These are phyloP conservation scores for Rostrohypoxylon terebratum DNA, from an alignment of 495 filamentous ascomycete genomes.

Conservation along the genomic window DNA sequence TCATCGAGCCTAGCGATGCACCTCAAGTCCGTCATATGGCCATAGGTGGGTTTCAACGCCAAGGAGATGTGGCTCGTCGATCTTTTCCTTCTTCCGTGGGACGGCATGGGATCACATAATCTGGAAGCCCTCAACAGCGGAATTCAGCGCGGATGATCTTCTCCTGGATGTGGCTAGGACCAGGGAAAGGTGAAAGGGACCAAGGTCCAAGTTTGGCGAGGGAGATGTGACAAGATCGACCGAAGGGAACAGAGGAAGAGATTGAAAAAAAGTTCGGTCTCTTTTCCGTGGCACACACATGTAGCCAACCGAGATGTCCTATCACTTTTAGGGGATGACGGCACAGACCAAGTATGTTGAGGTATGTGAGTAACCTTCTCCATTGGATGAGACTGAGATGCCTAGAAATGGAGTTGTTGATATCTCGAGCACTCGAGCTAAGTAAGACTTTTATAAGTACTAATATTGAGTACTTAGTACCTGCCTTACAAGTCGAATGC, in stretches of 20 bases:
- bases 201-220: conserved; percentile 16
- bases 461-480: not conserved
- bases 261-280: conserved; percentile 14
- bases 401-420: not conserved
- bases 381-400: not conserved
- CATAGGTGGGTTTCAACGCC: conserved; percentile 31
- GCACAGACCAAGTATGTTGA: not conserved
- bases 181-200: conserved; percentile 7
- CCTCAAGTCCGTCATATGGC: conserved; percentile 33
- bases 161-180: conserved; percentile 37
- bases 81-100: conserved; percentile 36
- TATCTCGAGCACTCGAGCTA: not conserved
- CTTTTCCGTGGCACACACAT: conserved; percentile 17
- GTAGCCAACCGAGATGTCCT: conserved; percentile 27
- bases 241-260: conserved; percentile 11
- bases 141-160: conserved; percentile 39
- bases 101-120: conserved; percentile 36
- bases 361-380: not conserved
- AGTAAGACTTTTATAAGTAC: not conserved
- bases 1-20: conserved; percentile 39
- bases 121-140: conserved; percentile 26
- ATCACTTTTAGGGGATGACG: not conserved
- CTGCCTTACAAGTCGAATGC: not conserved
- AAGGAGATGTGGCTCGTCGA: conserved; percentile 38
- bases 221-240: conserved; percentile 27